Evolutionary conservation across 805 yeast species (phyloP).

Genomic region (Alloascoidea hylecoeti): DNA sequence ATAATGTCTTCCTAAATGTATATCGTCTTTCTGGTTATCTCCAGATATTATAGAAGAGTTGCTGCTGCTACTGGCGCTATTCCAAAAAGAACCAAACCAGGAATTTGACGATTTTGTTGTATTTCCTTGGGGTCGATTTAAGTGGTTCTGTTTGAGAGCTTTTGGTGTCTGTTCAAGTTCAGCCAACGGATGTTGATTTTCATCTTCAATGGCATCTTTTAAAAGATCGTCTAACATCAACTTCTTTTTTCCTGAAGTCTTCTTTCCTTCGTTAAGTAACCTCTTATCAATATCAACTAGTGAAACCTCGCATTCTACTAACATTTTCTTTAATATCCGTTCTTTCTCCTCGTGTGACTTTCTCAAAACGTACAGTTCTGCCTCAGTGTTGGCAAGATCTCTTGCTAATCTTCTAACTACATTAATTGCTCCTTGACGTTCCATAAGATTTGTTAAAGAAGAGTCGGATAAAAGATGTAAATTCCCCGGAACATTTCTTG

Average conservation of each 20-base stretch:
- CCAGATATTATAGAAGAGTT: neutral
- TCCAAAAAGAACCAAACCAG: neutral
- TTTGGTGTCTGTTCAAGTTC: neutral
- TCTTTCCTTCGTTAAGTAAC: constrained; percentile 9
- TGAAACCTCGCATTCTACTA: constrained; percentile 14
- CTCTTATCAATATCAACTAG: constrained; percentile 14
- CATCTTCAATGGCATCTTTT: constrained; percentile 10
- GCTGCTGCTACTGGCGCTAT: neutral
- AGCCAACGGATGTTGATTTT: neutral
- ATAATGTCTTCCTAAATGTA: too few species aligned
- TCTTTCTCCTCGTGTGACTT: constrained; percentile 15
- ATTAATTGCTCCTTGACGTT: constrained; percentile 18
- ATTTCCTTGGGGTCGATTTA: too few species aligned
- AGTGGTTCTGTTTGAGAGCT: neutral
- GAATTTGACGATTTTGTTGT: neutral
- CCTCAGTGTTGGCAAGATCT: constrained; percentile 32
- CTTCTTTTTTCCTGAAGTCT: constrained; percentile 9
- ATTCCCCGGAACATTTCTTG: constrained; percentile 18
- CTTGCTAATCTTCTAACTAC: constrained; percentile 31
- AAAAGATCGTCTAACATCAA: constrained; percentile 10
- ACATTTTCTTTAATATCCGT: constrained; percentile 14
- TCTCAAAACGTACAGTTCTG: constrained; percentile 25
- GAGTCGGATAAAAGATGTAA: constrained; percentile 19
- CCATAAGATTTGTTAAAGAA: constrained; percentile 17
- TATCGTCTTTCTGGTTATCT: too few species aligned